phyloP scores from a whole-genome alignment of 805 yeast species.

The Scheffersomyces amazonensis region DNA sequence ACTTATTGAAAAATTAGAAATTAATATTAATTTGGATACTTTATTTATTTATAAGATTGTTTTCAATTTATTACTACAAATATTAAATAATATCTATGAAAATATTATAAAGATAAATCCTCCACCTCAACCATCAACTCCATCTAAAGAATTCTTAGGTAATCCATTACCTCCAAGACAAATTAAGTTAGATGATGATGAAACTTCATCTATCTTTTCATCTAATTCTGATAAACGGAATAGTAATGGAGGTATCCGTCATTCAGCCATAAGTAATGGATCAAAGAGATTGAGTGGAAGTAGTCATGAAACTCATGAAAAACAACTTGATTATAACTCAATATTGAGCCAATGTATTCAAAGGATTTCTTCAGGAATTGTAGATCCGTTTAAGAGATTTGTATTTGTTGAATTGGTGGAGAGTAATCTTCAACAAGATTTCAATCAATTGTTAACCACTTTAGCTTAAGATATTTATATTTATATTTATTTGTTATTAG shows the following conservation, averaged over 20 bases:
- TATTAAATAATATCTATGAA: slow-evolving; percentile 23
- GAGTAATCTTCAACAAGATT: slow-evolving; percentile 21
- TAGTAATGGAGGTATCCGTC: no score
- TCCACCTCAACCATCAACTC: neutral
- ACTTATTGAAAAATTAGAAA: slow-evolving; percentile 42
- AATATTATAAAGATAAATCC: slow-evolving; percentile 14
- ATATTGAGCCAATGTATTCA: slow-evolving; percentile 22
- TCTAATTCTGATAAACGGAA: slow-evolving; percentile 14
- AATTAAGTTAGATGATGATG: no score
- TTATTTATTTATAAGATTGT: slow-evolving; percentile 36
- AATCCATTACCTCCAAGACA: neutral
- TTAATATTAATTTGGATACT: slow-evolving; percentile 38
- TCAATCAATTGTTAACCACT: neutral
- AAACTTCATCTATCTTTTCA: slow-evolving; percentile 35
- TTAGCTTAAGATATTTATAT: neutral
- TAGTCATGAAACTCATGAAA: neutral
- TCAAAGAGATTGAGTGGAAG: neutral
- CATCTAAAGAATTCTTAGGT: neutral
- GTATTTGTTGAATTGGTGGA: slow-evolving; percentile 30
- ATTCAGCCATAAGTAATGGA: neutral
- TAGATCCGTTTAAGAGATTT: slow-evolving; percentile 35
- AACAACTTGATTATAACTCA: neutral
- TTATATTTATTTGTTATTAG: neutral
- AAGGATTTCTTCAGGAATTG: slow-evolving; percentile 31
- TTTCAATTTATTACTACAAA: slow-evolving; percentile 24